A percentile compares a stretch with the other conserved stretches of the same genome.
These are phyloP conservation scores for Aspergillus sp. DNA, from an alignment of 2,329 filamentous ascomycete genomes.

Conservation along the genomic window DNA sequence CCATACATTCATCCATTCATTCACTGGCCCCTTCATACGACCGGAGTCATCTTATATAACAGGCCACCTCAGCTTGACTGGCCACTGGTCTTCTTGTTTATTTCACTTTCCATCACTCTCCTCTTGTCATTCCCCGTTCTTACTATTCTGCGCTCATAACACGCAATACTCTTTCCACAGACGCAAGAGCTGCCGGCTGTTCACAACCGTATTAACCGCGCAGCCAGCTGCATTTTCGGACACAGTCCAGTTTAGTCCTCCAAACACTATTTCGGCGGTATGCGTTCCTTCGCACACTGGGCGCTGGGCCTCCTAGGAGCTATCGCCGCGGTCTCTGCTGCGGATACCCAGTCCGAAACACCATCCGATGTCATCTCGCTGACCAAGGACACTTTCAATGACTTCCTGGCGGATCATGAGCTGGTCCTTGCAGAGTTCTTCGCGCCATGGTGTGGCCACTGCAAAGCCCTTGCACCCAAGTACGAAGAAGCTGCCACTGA, in stretches of 20 bases:
- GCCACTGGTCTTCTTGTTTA: constrained; percentile 6
- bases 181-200: neutral
- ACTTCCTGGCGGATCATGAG: constrained; percentile 81
- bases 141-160: neutral
- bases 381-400: constrained; percentile 81
- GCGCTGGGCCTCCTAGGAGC: constrained; percentile 41
- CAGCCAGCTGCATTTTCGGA: constrained; percentile 1
- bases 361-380: constrained; percentile 79
- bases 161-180: neutral
- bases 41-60: constrained; percentile 13
- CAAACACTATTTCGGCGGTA: constrained; percentile 19
- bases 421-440: constrained; percentile 97
- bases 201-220: neutral
- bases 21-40: constrained; percentile 8
- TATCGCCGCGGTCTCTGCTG: constrained; percentile 35
- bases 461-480: constrained; percentile 81
- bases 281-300: constrained; percentile 42
- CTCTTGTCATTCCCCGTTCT: constrained; percentile 3
- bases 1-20: constrained; percentile 14
- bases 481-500: constrained; percentile 51
- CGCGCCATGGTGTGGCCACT: constrained; percentile 96
- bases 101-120: neutral
- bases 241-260: neutral
- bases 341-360: constrained; percentile 28
- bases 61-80: constrained; percentile 7